A percentile compares a stretch with the other conserved stretches of the same genome.
Conservation (phyloP, 331 rosid genomes). For the Malus hybrid region DNA sequence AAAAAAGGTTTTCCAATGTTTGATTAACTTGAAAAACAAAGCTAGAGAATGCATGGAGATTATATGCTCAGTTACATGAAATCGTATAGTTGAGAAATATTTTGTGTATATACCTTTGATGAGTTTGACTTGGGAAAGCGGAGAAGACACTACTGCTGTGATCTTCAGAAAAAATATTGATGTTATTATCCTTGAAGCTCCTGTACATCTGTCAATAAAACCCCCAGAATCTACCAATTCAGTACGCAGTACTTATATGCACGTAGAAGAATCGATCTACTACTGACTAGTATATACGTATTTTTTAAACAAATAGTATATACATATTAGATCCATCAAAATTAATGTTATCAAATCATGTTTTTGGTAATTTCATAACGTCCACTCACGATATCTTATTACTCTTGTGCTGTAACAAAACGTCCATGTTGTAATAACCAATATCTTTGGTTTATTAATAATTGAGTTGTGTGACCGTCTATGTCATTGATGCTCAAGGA, state of each 20-base stretch:
- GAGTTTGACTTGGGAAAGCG: conserved; percentile 5
- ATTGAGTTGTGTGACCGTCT: no score
- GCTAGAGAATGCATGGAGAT: neutral
- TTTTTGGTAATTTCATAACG: no score
- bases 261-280: no score
- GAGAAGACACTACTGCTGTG: neutral
- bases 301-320: neutral
- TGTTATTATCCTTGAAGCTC: neutral
- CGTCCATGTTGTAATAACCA: no score
- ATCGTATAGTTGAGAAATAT: no score
- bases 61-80: neutral
- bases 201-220: conserved; percentile 25
- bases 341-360: no score
- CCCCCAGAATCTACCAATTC: neutral
- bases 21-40: neutral
- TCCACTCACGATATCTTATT: no score
- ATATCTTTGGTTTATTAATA: no score
- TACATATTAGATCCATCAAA: neutral
- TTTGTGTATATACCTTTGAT: neutral
- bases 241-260: neutral
- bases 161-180: neutral
- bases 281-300: neutral
- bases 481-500: no score
- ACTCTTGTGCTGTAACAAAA: no score
- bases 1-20: neutral